Evolutionary conservation across 441 rosid genomes (phyloP).

Genomic region (Breynia disticha): DNA sequence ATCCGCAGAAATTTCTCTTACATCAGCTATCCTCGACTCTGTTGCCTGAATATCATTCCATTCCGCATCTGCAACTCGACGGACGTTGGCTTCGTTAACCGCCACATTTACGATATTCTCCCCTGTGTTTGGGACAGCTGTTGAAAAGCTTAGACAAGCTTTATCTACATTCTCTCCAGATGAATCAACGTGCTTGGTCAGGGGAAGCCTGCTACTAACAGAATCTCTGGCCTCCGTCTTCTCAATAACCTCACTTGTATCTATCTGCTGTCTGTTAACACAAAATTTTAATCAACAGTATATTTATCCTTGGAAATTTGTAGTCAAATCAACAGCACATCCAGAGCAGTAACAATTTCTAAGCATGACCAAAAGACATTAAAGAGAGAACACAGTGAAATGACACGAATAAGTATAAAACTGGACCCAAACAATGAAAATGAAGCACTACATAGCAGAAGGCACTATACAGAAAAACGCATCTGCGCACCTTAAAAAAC

Average conservation of each 20-base stretch:
- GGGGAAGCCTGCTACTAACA: slow-evolving; percentile 27
- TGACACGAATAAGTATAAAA: too few relatives aligned
- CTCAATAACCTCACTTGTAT: slow-evolving; percentile 69
- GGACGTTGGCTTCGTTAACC: slow-evolving; percentile 37
- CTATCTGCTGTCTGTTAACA: slow-evolving; percentile 58
- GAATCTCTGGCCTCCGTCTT: slow-evolving; percentile 41
- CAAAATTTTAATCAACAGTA: background rate
- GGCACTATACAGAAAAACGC: too few relatives aligned
- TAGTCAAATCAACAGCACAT: too few relatives aligned
- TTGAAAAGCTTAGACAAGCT: slow-evolving; percentile 75
- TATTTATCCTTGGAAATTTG: background rate
- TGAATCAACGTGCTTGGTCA: slow-evolving; percentile 61
- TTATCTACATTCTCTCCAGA: slow-evolving; percentile 72
- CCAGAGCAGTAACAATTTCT: too few relatives aligned
- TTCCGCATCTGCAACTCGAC: slow-evolving; percentile 49
- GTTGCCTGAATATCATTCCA: slow-evolving; percentile 93
- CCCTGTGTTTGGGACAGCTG: slow-evolving; percentile 36
- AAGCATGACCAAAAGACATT: too few relatives aligned
- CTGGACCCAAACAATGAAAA: too few relatives aligned
- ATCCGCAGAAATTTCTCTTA: slow-evolving; percentile 60
- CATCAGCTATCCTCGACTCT: slow-evolving; percentile 69
- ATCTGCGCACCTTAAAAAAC: too few relatives aligned
- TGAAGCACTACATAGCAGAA: too few relatives aligned
- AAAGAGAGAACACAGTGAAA: too few relatives aligned
- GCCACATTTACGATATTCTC: slow-evolving; percentile 51